These are phyloP conservation scores for Panellus pusillus DNA, from an alignment of 768 basidiomycete genomes.

Conservation along the genomic window DNA sequence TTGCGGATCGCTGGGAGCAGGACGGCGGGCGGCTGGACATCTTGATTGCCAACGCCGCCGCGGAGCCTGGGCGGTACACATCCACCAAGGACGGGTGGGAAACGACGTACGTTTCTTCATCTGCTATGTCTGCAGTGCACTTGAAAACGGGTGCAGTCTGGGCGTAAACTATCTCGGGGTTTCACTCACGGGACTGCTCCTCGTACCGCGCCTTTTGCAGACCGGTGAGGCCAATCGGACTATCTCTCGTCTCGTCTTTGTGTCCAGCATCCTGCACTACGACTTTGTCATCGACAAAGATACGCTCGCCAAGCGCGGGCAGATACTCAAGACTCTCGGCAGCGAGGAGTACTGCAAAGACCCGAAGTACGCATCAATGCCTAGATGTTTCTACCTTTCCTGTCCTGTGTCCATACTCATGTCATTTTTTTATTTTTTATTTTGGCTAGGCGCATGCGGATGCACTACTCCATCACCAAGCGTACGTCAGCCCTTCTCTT, in stretches of 20 bases:
- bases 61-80: constrained; percentile 14
- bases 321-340: constrained; percentile 27
- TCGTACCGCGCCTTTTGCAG: constrained; percentile 31
- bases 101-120: constrained; percentile 25
- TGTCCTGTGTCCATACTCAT: not conserved
- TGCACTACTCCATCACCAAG: constrained; percentile 2
- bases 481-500: not conserved
- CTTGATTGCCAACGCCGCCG: constrained; percentile 32
- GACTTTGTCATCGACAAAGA: constrained; percentile 21
- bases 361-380: constrained; percentile 15
- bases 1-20: constrained; percentile 28
- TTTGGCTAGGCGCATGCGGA: not conserved
- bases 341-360: constrained; percentile 22
- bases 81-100: constrained; percentile 35
- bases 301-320: constrained; percentile 18
- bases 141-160: constrained; percentile 21
- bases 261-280: constrained; percentile 31
- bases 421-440: not conserved
- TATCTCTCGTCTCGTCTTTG: constrained; percentile 28
- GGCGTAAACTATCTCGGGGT: constrained; percentile 38
- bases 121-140: not conserved
- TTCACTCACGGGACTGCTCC: constrained; percentile 29
- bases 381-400: too few species aligned
- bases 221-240: constrained; percentile 25
- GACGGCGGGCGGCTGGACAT: constrained; percentile 28